Percentiles rank a stretch among this genome's conserved stretches.
phyloP scores from a whole-genome alignment of 2,329 filamentous ascomycete species.

The Zasmidium cellare region DNA sequence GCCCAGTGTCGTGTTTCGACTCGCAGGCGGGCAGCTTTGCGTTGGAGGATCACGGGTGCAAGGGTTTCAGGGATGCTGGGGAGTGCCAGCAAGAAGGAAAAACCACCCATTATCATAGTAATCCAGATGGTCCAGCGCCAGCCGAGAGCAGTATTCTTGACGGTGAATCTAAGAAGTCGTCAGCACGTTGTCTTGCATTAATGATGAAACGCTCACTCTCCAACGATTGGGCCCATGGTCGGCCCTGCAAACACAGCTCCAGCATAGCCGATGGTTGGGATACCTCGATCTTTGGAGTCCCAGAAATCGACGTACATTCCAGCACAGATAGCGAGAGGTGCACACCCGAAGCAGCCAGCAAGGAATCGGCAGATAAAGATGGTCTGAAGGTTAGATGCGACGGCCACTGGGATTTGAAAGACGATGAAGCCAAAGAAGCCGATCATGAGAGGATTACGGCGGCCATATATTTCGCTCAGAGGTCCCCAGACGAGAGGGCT shows the following conservation, averaged over 20 bases:
- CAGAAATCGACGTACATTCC: conserved; percentile 50
- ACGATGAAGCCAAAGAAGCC: conserved; percentile 46
- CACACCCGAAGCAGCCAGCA: conserved; percentile 52
- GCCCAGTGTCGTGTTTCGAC: conserved; percentile 50
- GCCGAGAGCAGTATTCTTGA: conserved; percentile 46
- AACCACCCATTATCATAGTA: conserved; percentile 50
- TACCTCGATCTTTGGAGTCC: conserved; percentile 21
- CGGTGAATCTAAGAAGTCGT: conserved; percentile 40
- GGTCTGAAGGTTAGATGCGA: conserved; percentile 54
- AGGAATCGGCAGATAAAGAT: conserved; percentile 57
- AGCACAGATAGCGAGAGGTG: conserved; percentile 50
- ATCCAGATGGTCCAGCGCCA: conserved; percentile 62
- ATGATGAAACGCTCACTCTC: conserved; percentile 42
- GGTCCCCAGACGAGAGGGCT: conserved; percentile 14
- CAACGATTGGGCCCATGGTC: conserved; percentile 50
- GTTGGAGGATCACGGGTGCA: conserved; percentile 49
- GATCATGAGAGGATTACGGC: conserved; percentile 40
- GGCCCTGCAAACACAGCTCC: conserved; percentile 52
- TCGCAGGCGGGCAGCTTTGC: conserved; percentile 50
- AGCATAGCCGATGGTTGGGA: conserved; percentile 19
- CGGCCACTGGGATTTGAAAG: conserved; percentile 56
- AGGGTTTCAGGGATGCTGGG: conserved; percentile 56
- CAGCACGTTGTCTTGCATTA: conserved; percentile 36
- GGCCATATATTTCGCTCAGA: conserved; percentile 55
- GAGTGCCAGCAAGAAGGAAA: conserved; percentile 45